Percentiles rank a stretch among this genome's conserved stretches.
These are phyloP conservation scores for Rhodosporidiobolus sp. DNA, from an alignment of 768 basidiomycete genomes.

Conservation along the genomic window DNA sequence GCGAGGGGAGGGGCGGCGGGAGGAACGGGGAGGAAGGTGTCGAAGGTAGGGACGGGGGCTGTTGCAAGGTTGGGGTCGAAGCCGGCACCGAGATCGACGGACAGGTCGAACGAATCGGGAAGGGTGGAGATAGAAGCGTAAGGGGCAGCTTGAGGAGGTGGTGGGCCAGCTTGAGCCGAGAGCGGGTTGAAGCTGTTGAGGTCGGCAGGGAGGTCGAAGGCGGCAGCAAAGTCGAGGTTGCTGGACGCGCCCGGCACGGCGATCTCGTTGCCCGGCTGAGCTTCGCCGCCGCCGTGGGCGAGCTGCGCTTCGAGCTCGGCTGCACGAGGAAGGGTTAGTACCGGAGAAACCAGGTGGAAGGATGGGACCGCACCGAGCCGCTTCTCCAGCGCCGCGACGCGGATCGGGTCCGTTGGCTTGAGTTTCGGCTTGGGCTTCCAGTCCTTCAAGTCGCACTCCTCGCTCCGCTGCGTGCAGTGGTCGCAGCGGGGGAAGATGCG, in stretches of 20 bases:
- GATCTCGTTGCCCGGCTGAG: not conserved
- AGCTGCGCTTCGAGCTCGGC: conserved; percentile 20
- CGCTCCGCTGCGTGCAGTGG: conserved; percentile 2
- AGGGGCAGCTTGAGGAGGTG: not conserved
- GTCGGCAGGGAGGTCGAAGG: not conserved
- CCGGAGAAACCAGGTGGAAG: not conserved
- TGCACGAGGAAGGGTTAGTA: not conserved
- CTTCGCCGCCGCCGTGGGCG: not conserved
- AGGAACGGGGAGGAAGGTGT: too few species aligned
- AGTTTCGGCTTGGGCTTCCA: conserved; percentile 12
- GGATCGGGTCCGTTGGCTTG: not conserved
- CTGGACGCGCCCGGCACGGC: not conserved
- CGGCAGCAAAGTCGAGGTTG: not conserved
- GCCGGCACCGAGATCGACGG: too few species aligned
- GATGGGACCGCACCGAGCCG: not conserved
- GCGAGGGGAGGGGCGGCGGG: too few species aligned
- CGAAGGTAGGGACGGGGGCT: too few species aligned
- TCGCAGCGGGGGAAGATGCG: conserved; percentile 8
- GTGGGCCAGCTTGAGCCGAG: not conserved
- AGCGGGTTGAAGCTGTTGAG: not conserved
- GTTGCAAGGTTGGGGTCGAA: too few species aligned
- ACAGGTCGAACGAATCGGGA: too few species aligned
- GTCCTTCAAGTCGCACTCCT: conserved; percentile 15
- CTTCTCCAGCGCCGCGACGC: conserved; percentile 7
- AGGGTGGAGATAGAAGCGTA: too few species aligned